Evolutionary conservation across 2,329 filamentous ascomycete genomes (phyloP), one percentile per base, ranked within the genome.

Genomic region (Colletotrichum sojae): DNA sequence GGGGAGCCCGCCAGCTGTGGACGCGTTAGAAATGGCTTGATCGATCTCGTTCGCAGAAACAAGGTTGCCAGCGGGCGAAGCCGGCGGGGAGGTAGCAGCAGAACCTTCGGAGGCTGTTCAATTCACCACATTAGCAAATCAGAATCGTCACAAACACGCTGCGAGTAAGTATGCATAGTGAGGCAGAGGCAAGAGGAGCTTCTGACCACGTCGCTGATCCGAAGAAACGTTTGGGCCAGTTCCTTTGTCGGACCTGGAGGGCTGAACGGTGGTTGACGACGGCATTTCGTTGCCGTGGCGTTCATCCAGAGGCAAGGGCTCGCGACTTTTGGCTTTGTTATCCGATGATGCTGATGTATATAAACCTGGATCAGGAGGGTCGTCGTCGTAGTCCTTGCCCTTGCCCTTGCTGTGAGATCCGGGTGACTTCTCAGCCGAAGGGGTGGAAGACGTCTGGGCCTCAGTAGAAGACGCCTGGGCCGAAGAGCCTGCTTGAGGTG

Each of bases 71-170:
- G 76, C 75, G 58, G 81, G 79, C 72, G 82, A 79, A 53, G 79
- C 78, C 71, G 84, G 81, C 74, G 80, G 75, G 73, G 82, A 79
- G 77, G 81, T 79, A 76, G 67, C 67, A 68, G 67, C 64, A 58
- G 79, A 80, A 76, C 82, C 82, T 75, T 83, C 83, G 69, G 84
- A 82, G 79, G 82, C 83, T 88, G 75, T 71, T 69, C 48, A 72
- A 54, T 57, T 69, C 70, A 12, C 52, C 12, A 74, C 53, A 79
- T 86, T 77, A 86, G 83, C 74, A 71, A 64, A 9, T 55, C 60
- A 22, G 31, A 15, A 13, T 56, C 51, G n/a, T n/a, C 51, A 18
- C 13, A 22, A 22, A 36, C 15, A 20, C 39, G 20, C 9, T 39
- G n/a, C 52, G 31, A 40, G 36, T 53, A 65, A 65, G 61, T 65